phyloP scores from a whole-genome alignment of 805 yeast genomes.

The Wickerhamomyces ciferrii region DNA sequence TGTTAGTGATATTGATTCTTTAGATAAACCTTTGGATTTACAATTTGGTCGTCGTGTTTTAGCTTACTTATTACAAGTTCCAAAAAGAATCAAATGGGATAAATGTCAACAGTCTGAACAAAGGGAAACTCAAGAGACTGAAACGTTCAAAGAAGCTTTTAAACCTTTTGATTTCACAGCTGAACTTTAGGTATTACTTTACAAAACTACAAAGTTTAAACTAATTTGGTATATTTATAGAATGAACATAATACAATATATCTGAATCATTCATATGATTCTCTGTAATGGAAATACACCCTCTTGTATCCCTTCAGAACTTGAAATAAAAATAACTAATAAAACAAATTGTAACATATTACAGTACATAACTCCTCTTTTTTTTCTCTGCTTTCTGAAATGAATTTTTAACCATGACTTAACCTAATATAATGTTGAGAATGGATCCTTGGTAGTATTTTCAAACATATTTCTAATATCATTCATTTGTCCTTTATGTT shows the following conservation, averaged over 20 bases:
- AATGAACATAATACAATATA: not conserved
- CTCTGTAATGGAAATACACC: no score
- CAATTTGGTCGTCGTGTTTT: constrained; percentile 82
- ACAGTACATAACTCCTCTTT: not conserved
- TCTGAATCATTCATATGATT: no score
- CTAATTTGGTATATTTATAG: not conserved
- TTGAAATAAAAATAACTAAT: not conserved
- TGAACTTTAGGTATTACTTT: not conserved
- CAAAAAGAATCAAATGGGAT: constrained; percentile 71
- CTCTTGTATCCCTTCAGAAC: not conserved
- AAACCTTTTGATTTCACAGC: constrained; percentile 47
- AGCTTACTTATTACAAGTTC: constrained; percentile 55
- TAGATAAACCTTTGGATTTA: constrained; percentile 49
- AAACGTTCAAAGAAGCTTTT: constrained; percentile 52
- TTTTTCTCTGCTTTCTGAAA: not conserved
- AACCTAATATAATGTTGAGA: constrained; percentile 20
- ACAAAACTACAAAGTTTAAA: not conserved
- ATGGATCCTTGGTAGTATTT: constrained; percentile 17
- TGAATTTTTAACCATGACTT: not conserved
- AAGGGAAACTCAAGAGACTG: constrained; percentile 64
- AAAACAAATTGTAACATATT: not conserved
- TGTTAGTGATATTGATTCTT: constrained; percentile 23
- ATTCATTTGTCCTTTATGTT: constrained; percentile 50
- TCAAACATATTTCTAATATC: constrained; percentile 22
- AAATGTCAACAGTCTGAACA: constrained; percentile 58